Evolutionary conservation across 2,329 filamentous ascomycete species (phyloP), one percentile per base, ranked within the genome.

Genomic region (Colletotrichum tropicicola): DNA sequence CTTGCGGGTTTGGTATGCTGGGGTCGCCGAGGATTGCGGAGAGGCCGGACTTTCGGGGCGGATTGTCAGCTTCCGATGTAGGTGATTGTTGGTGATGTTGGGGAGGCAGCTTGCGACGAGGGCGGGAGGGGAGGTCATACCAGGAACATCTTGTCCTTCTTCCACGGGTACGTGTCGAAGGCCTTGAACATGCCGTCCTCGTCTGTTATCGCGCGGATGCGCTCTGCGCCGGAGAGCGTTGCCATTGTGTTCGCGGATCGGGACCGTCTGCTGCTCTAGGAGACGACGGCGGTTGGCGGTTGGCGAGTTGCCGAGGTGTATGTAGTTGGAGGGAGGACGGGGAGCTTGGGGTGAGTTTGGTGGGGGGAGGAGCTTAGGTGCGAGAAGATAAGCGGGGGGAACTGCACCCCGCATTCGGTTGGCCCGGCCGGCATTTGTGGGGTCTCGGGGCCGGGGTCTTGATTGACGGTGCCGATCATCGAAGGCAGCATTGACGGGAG

Each of bases 101-200:
- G 21, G 17, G 9, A 3, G 27, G 17, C 10, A 48, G 43, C n/a
- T 15, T n/a, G 28, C 5, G 44, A 17, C 12, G 13, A 21, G 39
- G 39, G 19, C 19, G 37, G 41, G 45, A 32, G 47, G 19, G 44
- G n/a, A 32, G 37, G 45, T 10, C 70, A 44, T 78, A 88, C 88
- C 78, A 92, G 88, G 72, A 92, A 93, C 68, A 88, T 87, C 54
- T 83, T 81, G 76, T 93, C 91, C 66, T 85, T 84, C 65, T 83
- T 83, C 91, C 91, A 93, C 17, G 86, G 83, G 72, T 92, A 92
- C 23, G 78, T 77, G 70, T 91, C 88, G 53, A 93, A 85, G 66
- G 89, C 85, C 61, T 81, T 78, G 74, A 87, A 92, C 63, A 89
- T 75, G 53, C 79, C 73, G 66, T 77, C 75, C 57, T 82, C 70